Base-by-base conservation (phyloP, 306 rosid species). In the Acacia acuminata region DNA sequence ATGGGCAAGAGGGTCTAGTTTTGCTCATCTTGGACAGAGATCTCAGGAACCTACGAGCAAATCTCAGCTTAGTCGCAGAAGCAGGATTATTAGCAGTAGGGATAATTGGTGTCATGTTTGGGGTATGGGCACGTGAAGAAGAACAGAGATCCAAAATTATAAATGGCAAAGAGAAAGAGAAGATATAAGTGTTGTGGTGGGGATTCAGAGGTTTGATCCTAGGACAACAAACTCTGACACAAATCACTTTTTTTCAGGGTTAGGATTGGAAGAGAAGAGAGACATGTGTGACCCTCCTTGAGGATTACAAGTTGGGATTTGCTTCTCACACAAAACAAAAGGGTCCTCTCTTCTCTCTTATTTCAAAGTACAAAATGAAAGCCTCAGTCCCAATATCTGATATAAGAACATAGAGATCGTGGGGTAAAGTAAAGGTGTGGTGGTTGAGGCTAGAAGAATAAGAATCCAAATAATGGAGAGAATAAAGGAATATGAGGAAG, bases 271-370 rank as follows among this genome's bases (percentile, higher is more conserved):
- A 51, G 58, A 51, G 17, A n/a, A 51, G 58, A 51, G 58, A 51
- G 58, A 51, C 58, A 51, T 51, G 7, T 17, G 58, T 51, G 58
- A 51, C 58, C n/a, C 58, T 38, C 42, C n/a, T 51, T 51, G n/a
- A 51, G 73, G 32, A 68, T 68, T 68, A 30, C 50, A 43, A 42
- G 36, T 42, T 43, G 53, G 53, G 75, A 70, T 70, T 22, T 70
- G 75, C 34, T 70, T 70, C 55, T 70, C 34, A 43, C 75, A 70
- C 75, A 58, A 58, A 58, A 58, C 25, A 70, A 70, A 70, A 70
- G 53, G 34, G 20, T n/a, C 34, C 74, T 22, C 75, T 11, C 58
- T 51, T 19, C 58, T 32, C 75, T 70, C 55, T 70, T 12, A 8
- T 43, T 42, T 42, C 53, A 43, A 70, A 70, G 53, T 70, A 40